These are phyloP conservation scores for Peltaster fructicola DNA, from an alignment of 2,329 filamentous ascomycete species.

Conservation along the genomic window DNA sequence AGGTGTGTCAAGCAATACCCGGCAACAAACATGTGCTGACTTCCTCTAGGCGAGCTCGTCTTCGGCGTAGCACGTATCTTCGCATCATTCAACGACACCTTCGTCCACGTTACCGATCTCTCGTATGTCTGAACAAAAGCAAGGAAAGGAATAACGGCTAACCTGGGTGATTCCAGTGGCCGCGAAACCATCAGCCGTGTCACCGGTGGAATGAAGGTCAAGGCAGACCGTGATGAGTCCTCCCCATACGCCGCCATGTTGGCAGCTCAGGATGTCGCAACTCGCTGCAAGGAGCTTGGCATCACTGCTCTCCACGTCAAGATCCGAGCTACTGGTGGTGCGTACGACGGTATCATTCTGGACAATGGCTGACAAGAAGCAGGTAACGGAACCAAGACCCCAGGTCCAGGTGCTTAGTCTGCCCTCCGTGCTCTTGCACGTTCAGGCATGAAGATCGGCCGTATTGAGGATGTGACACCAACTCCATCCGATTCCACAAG, in stretches of 20 bases:
- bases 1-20: slow-evolving; percentile 39
- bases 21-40: slow-evolving; percentile 9
- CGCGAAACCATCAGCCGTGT: slow-evolving; percentile 99
- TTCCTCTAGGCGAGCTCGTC: slow-evolving; percentile 65
- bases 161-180: slow-evolving; percentile 66
- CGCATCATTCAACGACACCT: slow-evolving; percentile 51
- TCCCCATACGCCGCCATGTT: slow-evolving; percentile 99
- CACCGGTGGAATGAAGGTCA: slow-evolving; percentile 99
- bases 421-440: slow-evolving; percentile 96
- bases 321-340: slow-evolving; percentile 98
- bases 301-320: slow-evolving; percentile 99
- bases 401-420: slow-evolving; percentile 95
- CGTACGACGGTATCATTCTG: slow-evolving; percentile 19
- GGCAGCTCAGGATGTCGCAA: slow-evolving; percentile 84
- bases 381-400: slow-evolving; percentile 99
- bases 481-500: slow-evolving; percentile 98
- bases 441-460: slow-evolving; percentile 98
- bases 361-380: slow-evolving; percentile 2
- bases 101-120: slow-evolving; percentile 98
- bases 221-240: slow-evolving; percentile 99
- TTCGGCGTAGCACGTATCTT: slow-evolving; percentile 98
- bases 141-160: slow-evolving; percentile 33
- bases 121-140: slow-evolving; percentile 20
- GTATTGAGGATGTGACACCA: slow-evolving; percentile 98
- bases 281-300: slow-evolving; percentile 70